Evolutionary conservation across 2,329 filamentous ascomycete species (phyloP), one percentile per base, ranked within the genome.

Genomic region (Penicillium sp.): DNA sequence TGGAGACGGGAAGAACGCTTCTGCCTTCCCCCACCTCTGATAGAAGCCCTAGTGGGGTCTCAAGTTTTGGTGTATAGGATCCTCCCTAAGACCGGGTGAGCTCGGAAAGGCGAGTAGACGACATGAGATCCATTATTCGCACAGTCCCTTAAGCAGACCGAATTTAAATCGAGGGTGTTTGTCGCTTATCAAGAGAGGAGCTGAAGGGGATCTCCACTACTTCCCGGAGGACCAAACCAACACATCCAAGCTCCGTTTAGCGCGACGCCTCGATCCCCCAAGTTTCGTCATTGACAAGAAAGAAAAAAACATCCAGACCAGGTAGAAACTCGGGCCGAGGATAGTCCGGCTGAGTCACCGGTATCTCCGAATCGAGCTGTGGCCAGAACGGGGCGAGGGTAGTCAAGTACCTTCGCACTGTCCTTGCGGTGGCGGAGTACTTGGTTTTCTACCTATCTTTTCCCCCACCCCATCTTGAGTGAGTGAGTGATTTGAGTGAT

Each of bases 381-480:
- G 35, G 39, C 37, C 39, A 42, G 39, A 47, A 44, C 32, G 29
- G 36, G 30, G 29, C 32, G 23, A 39, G 20, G 16, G 32, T 10
- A 14, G 23, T 10, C 6, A 27, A 37, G 50, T 51, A 53, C 41
- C 47, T 45, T 48, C 34, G 7, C 35, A 39, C 42, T 39, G 32
- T 42, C 29, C 35, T 42, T 34, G 45, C 44, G 43, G 49, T 53
- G 50, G 47, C 50, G 45, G 47, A 53, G 45, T 53, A 52, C 50
- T 45, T 51, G 38, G 18, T 22, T 5, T 22, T 22, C 18, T 5
- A 22, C 9, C 18, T 22, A 5, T 29, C 29, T 30, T 42, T 32
- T 16, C 29, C 29, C 44, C 22, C 36, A 26, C 31, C 30, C 29
- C 34, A 32, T 30, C 25, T 35, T n/a, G 12, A 18, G 15, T 20